Evolutionary conservation across 2,329 filamentous ascomycete genomes (phyloP).

Genomic region (Byssoonygena ceratinophila): DNA sequence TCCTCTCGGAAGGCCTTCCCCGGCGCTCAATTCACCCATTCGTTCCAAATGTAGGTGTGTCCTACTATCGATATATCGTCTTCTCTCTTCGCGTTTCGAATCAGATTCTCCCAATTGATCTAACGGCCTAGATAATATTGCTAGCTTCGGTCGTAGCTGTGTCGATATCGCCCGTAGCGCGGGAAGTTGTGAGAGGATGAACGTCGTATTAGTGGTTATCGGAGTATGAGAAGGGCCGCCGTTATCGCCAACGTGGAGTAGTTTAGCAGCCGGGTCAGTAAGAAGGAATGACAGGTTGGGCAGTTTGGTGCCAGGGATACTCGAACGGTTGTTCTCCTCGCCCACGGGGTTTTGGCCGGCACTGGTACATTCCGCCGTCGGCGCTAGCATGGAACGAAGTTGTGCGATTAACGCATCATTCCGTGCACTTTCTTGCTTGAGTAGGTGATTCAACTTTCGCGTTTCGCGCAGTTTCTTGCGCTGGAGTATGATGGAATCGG

Average conservation of each 20-base stretch:
- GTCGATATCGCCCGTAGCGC: slow-evolving; percentile 62
- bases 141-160: slow-evolving; percentile 55
- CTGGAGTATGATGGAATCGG: slow-evolving; percentile 60
- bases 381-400: slow-evolving; percentile 49
- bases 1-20: slow-evolving; percentile 29
- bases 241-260: slow-evolving; percentile 37
- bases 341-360: slow-evolving; percentile 14
- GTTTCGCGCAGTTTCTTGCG: slow-evolving; percentile 67
- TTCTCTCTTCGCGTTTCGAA: slow-evolving; percentile 58
- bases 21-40: slow-evolving; percentile 30
- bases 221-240: slow-evolving; percentile 29
- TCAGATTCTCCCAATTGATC: slow-evolving; percentile 30
- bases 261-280: slow-evolving; percentile 38
- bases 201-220: slow-evolving; percentile 45
- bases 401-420: slow-evolving; percentile 62
- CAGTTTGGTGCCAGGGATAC: slow-evolving; percentile 17
- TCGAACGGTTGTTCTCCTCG: slow-evolving; percentile 17
- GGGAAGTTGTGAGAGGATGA: slow-evolving; percentile 73
- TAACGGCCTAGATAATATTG: slow-evolving; percentile 30
- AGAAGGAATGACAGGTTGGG: slow-evolving; percentile 48
- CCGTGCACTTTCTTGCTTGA: slow-evolving; percentile 58
- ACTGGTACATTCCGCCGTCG: slow-evolving; percentile 17
- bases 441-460: slow-evolving; percentile 58
- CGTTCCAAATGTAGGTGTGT: slow-evolving; percentile 65
- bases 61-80: slow-evolving; percentile 73